These are phyloP conservation scores for Saccharomycopsis sp. DNA, from an alignment of 805 yeast genomes.

Conservation along the genomic window DNA sequence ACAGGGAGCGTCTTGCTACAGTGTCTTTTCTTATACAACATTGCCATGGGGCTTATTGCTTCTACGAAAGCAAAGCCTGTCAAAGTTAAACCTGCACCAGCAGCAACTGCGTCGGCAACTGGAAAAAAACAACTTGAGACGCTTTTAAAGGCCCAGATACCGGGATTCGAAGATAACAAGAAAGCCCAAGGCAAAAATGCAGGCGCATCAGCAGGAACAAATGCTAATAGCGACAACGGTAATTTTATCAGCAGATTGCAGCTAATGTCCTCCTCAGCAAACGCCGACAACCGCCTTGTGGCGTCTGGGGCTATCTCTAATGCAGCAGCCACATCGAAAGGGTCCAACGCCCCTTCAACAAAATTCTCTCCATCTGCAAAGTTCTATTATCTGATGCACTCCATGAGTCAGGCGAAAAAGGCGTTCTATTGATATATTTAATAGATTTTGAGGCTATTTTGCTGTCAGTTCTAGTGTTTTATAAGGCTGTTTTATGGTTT, in stretches of 20 bases:
- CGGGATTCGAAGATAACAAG: background rate
- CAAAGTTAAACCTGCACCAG: background rate
- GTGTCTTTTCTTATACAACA: slow-evolving; percentile 3
- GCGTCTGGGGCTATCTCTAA: background rate
- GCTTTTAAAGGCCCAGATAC: background rate
- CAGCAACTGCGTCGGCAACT: background rate
- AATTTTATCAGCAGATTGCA: background rate
- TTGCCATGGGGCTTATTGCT: background rate
- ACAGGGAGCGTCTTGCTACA: background rate
- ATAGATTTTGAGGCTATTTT: no score
- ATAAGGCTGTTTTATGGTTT: background rate
- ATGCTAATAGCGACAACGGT: background rate
- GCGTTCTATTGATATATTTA: background rate
- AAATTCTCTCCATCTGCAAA: background rate
- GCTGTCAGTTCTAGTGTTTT: background rate
- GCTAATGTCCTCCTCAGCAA: background rate
- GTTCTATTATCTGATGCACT: slow-evolving; percentile 1
- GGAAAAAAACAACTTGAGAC: background rate
- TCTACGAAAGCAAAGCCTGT: background rate
- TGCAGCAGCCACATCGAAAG: background rate
- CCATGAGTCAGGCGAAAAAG: background rate
- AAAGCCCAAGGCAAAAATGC: background rate
- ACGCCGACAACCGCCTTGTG: background rate
- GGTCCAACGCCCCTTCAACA: background rate
- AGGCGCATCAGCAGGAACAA: background rate